Conservation (phyloP, 2,329 filamentous ascomycete species). For the Fusarium mangiferae region DNA sequence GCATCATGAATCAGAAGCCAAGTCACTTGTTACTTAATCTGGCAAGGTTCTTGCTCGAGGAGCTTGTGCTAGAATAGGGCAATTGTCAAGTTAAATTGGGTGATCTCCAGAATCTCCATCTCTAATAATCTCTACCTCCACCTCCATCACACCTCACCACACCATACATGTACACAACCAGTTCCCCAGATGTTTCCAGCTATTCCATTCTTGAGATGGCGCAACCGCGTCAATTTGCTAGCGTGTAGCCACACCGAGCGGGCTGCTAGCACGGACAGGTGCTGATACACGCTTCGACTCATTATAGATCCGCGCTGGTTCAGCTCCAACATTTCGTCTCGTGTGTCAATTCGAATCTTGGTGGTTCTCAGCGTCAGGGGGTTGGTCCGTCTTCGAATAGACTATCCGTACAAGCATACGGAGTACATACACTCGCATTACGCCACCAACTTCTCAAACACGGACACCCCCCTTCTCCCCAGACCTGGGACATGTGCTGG, state of each 20-base stretch:
- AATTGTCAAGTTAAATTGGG: slow-evolving; percentile 2
- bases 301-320: slow-evolving; percentile 38
- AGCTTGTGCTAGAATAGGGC: not conserved
- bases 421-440: slow-evolving; percentile 1
- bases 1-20: not conserved
- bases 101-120: slow-evolving; percentile 17
- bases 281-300: slow-evolving; percentile 42
- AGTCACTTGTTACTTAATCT: not conserved
- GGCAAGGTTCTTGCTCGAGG: not conserved
- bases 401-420: not conserved
- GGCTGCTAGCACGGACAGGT: slow-evolving; percentile 29
- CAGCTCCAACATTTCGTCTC: slow-evolving; percentile 41
- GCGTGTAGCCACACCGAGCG: slow-evolving; percentile 8
- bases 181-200: slow-evolving; percentile 28
- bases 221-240: slow-evolving; percentile 21
- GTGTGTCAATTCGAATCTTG: slow-evolving; percentile 34
- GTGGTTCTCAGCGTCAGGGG: slow-evolving; percentile 27
- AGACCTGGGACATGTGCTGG: not conserved
- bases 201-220: slow-evolving; percentile 20
- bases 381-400: slow-evolving; percentile 10
- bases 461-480: slow-evolving; percentile 20
- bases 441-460: slow-evolving; percentile 38
- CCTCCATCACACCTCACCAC: not conserved
- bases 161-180: not conserved
- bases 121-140: slow-evolving; percentile 17